Evolutionary conservation across 176 grass and related monocot species (phyloP).

Genomic region (Rhynchospora breviuscula): DNA sequence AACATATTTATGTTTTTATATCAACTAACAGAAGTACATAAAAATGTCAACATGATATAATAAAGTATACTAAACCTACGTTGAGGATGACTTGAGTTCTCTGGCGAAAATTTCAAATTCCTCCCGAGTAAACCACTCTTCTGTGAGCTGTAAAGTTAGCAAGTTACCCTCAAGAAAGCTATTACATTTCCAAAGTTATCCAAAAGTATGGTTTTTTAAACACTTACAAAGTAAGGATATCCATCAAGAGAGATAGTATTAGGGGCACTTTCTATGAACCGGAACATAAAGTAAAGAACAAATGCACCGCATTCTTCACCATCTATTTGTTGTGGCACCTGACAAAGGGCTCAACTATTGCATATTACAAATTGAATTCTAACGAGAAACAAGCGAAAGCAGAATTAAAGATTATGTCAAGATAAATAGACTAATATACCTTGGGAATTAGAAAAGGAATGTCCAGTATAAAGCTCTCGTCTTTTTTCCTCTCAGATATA

Average conservation of each 20-base stretch:
- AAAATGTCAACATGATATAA: neutral
- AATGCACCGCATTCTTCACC: slow-evolving; percentile 69
- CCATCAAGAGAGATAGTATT: slow-evolving; percentile 49
- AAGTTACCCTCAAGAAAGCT: neutral
- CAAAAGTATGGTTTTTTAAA: neutral
- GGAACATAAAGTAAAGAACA: slow-evolving; percentile 77
- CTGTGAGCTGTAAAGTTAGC: slow-evolving; percentile 34
- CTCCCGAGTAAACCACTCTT: slow-evolving; percentile 55
- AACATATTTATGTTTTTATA: neutral
- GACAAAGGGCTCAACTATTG: slow-evolving; percentile 12
- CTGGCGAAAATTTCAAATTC: slow-evolving; percentile 54
- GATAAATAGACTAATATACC: slow-evolving; percentile 29
- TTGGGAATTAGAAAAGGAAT: slow-evolving; percentile 72
- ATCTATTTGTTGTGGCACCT: slow-evolving; percentile 77
- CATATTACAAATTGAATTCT: slow-evolving; percentile 22
- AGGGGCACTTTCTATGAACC: slow-evolving; percentile 47
- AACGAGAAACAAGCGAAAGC: neutral
- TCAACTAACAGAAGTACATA: neutral
- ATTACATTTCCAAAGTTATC: neutral
- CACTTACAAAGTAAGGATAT: slow-evolving; percentile 28
- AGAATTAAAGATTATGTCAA: neutral
- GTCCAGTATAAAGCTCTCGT: slow-evolving; percentile 39
- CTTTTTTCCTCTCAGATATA: slow-evolving; percentile 57
- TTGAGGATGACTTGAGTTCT: slow-evolving; percentile 39
- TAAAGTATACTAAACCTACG: slow-evolving; percentile 37